These are phyloP conservation scores for Rugonectria rugulosa DNA, from an alignment of 2,329 filamentous ascomycete species.

Conservation along the genomic window DNA sequence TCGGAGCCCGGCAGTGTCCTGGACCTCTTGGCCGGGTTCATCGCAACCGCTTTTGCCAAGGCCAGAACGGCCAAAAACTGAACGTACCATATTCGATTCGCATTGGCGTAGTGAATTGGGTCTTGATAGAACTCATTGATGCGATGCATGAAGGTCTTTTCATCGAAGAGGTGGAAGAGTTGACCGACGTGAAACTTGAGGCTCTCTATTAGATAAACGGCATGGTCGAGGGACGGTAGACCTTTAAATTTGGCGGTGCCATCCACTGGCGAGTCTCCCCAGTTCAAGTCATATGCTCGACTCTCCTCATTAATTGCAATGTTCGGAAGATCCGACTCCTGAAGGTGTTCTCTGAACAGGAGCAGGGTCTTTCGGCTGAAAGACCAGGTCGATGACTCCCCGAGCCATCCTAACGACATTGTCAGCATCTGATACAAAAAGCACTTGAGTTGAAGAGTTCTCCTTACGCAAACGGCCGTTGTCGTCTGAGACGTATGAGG, in stretches of 20 bases:
- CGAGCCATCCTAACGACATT: slow-evolving; percentile 13
- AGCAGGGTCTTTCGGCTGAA: slow-evolving; percentile 18
- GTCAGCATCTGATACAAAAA: neutral
- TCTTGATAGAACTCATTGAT: slow-evolving; percentile 4
- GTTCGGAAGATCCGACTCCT: slow-evolving; percentile 10
- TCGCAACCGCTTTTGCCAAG: slow-evolving; percentile 11
- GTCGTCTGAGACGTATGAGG: slow-evolving; percentile 11
- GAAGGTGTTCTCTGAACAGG: slow-evolving; percentile 12
- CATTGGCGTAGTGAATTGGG: slow-evolving; percentile 1
- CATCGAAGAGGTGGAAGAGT: slow-evolving; percentile 17
- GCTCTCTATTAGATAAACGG: slow-evolving; percentile 14
- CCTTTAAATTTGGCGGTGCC: neutral
- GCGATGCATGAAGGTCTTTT: neutral
- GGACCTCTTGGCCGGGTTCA: slow-evolving; percentile 11
- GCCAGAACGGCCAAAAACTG: slow-evolving; percentile 13
- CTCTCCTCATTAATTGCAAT: slow-evolving; percentile 17
- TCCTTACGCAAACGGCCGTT: slow-evolving; percentile 14
- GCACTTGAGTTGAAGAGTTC: neutral
- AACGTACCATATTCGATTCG: slow-evolving; percentile 13
- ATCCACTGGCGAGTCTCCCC: slow-evolving; percentile 1
- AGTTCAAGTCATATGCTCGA: slow-evolving; percentile 15
- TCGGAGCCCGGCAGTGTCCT: slow-evolving; percentile 8
- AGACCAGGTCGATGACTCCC: slow-evolving; percentile 19
- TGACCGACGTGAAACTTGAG: slow-evolving; percentile 17
- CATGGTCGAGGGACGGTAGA: slow-evolving; percentile 10